A percentile compares a stretch with the other conserved stretches of the same genome.
These are phyloP conservation scores for Carallia brachiata DNA, from an alignment of 345 rosid species.

Conservation along the genomic window DNA sequence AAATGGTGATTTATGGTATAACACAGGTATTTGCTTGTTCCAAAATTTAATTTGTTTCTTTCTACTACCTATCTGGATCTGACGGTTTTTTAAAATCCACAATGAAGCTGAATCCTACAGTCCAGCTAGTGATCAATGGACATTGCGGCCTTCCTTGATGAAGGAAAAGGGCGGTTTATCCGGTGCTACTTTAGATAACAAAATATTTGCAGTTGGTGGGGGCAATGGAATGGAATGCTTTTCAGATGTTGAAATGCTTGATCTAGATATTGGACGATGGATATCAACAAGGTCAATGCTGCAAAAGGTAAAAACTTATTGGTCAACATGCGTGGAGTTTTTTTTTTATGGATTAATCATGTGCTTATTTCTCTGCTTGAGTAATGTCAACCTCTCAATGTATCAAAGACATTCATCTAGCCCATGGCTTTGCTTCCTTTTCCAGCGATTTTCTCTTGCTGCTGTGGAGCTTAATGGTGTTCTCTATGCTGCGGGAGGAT, in stretches of 20 bases:
- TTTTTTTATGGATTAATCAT: no score
- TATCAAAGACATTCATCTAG: no score
- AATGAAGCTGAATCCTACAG: constrained; percentile 30
- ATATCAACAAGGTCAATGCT: constrained; percentile 28
- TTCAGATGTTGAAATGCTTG: constrained; percentile 34
- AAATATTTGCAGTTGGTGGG: constrained; percentile 31
- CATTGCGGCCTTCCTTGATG: constrained; percentile 17
- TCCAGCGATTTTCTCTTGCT: constrained; percentile 35
- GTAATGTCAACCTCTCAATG: no score
- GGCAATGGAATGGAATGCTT: constrained; percentile 27
- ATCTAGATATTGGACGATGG: constrained; percentile 29
- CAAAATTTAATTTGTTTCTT: neutral
- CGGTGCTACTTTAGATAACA: constrained; percentile 22
- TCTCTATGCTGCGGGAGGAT: constrained; percentile 34
- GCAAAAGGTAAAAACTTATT: constrained; percentile 18
- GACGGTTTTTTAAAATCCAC: neutral
- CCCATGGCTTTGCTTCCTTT: neutral
- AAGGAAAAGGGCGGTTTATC: constrained; percentile 25
- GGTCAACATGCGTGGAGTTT: no score
- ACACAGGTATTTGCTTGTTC: constrained; percentile 25
- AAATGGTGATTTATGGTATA: constrained; percentile 24
- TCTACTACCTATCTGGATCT: neutral
- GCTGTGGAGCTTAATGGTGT: constrained; percentile 30
- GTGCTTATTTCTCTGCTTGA: no score
- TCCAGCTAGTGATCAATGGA: constrained; percentile 25